Evolutionary conservation across 768 basidiomycete species (phyloP).

Genomic region (Boletellus sp.): DNA sequence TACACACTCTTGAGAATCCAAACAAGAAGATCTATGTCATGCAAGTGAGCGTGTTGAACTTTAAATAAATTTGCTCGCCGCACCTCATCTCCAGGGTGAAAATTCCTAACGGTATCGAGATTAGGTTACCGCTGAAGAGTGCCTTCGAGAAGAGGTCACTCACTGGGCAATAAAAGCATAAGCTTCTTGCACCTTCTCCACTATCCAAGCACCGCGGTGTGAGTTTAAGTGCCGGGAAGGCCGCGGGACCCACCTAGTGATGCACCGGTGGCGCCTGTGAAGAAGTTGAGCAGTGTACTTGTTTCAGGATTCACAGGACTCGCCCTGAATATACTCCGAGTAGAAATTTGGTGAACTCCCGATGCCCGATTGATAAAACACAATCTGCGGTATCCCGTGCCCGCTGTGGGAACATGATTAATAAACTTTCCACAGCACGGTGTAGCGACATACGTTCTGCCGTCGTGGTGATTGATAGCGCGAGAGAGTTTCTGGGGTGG

Average conservation of each 20-base stretch:
- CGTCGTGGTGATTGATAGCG: constrained; percentile 48
- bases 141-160: constrained; percentile 24
- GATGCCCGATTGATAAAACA: constrained; percentile 63
- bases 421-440: background rate
- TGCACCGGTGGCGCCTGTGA: constrained; percentile 58
- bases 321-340: constrained; percentile 59
- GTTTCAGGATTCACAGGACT: constrained; percentile 4
- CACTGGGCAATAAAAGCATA: constrained; percentile 81
- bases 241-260: constrained; percentile 45
- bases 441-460: constrained; percentile 29
- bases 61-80: background rate
- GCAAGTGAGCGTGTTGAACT: constrained; percentile 4
- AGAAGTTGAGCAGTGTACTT: constrained; percentile 8
- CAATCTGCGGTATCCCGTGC: constrained; percentile 53
- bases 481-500: constrained; percentile 48
- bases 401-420: constrained; percentile 20
- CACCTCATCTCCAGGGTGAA: constrained; percentile 69
- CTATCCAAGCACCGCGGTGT: constrained; percentile 32
- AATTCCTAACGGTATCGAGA: constrained; percentile 47
- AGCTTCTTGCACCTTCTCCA: constrained; percentile 71
- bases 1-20: constrained; percentile 66
- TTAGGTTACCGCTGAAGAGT: background rate
- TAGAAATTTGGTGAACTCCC: constrained; percentile 55
- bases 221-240: background rate
- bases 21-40: constrained; percentile 65